Percentiles rank a stretch among this genome's conserved stretches.
Evolutionary conservation across 768 basidiomycete genomes (phyloP).

Genomic region (Lyophyllum shimeji): DNA sequence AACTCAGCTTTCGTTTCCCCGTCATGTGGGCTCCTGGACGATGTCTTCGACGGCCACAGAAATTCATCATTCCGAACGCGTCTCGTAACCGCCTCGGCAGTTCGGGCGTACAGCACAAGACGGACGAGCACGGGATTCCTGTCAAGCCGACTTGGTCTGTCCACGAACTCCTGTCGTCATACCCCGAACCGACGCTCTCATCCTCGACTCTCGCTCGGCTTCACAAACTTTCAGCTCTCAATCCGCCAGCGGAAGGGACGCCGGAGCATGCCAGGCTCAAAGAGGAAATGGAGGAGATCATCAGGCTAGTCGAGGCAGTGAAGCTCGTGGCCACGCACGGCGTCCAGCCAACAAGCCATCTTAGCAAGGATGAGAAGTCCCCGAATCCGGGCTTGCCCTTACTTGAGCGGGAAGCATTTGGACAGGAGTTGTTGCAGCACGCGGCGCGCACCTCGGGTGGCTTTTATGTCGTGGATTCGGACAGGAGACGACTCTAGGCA

Average conservation of each 20-base stretch:
- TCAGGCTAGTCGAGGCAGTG: constrained; percentile 81
- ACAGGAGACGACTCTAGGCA: constrained; percentile 26
- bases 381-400: constrained; percentile 24
- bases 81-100: constrained; percentile 4
- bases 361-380: constrained; percentile 41
- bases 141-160: constrained; percentile 78
- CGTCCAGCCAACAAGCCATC: constrained; percentile 29
- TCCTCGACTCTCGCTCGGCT: constrained; percentile 58
- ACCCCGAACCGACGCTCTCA: constrained; percentile 64
- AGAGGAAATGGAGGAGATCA: constrained; percentile 64
- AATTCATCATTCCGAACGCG: constrained; percentile 12
- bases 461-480: constrained; percentile 65
- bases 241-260: constrained; percentile 61
- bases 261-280: constrained; percentile 51
- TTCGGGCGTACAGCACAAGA: constrained; percentile 21
- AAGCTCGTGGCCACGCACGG: constrained; percentile 52
- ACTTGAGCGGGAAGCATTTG: constrained; percentile 20
- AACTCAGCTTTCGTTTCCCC: constrained; percentile 19
- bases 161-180: constrained; percentile 71
- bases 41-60: constrained; percentile 21
- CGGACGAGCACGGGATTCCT: constrained; percentile 67
- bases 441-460: constrained; percentile 50
- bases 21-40: constrained; percentile 20
- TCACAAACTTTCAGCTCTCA: constrained; percentile 71
- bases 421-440: constrained; percentile 47